Evolutionary conservation across 225 moss, liverwort and hornwort species (phyloP).

Genomic region (Climacium dendroides): DNA sequence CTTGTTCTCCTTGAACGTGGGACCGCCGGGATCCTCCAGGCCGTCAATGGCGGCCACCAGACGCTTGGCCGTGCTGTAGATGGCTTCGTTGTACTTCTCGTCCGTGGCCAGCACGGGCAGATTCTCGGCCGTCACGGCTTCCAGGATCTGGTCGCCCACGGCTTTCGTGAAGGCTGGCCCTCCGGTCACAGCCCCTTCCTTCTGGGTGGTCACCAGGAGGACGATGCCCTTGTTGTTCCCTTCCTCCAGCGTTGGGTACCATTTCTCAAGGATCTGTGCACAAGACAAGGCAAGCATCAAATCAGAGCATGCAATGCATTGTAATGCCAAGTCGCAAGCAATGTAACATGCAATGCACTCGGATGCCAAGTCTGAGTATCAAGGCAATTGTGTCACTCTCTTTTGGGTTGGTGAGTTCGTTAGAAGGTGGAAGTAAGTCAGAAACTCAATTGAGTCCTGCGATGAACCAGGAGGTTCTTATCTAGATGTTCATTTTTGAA

Average conservation of each 20-base stretch:
- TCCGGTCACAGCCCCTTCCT: constrained; percentile 93
- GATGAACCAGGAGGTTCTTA: neutral
- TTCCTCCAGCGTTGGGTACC: constrained; percentile 89
- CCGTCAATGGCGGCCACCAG: constrained; percentile 75
- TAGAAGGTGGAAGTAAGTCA: neutral
- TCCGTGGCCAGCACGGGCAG: constrained; percentile 89
- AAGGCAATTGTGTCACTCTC: neutral
- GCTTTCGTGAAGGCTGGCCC: constrained; percentile 76
- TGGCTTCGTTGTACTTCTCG: constrained; percentile 97
- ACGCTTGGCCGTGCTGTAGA: constrained; percentile 88
- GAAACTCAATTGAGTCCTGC: neutral
- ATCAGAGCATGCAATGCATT: neutral
- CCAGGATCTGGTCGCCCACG: constrained; percentile 68
- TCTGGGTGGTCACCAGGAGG: constrained; percentile 90
- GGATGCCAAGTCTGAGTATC: neutral
- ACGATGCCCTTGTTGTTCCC: constrained; percentile 91
- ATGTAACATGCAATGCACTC: neutral
- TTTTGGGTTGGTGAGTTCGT: neutral
- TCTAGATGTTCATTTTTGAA: neutral
- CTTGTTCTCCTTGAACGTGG: constrained; percentile 81
- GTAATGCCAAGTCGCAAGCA: neutral
- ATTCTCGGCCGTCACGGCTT: constrained; percentile 77
- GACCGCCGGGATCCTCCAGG: constrained; percentile 53
- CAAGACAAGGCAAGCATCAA: too few relatives aligned
- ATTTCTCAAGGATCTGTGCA: constrained; percentile 74